Evolutionary conservation across 139 green algal species (phyloP).

Genomic region (Chlorella sp.): DNA sequence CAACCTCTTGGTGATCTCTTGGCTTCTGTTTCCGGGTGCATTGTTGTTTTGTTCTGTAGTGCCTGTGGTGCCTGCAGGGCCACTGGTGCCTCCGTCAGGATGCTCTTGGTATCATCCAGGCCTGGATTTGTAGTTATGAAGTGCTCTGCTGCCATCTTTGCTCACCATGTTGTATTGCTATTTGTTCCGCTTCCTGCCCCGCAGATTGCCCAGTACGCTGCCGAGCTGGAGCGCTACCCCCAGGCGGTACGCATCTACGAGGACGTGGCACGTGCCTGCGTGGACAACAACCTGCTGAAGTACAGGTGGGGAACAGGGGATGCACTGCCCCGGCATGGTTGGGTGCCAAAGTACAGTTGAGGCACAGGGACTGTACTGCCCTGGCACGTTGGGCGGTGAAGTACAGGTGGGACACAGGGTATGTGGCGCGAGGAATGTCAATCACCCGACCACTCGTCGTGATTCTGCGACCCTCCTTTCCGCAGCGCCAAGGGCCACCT

Average conservation of each 20-base stretch:
- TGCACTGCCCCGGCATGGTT: neutral
- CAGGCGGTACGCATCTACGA: constrained; percentile 80
- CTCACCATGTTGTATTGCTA: neutral
- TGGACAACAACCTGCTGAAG: constrained; percentile 97
- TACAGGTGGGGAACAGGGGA: constrained; percentile 56
- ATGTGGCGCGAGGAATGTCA: too few species aligned
- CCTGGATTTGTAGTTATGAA: too few species aligned
- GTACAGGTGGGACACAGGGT: neutral
- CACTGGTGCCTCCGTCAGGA: too few species aligned
- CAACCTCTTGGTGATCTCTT: too few species aligned
- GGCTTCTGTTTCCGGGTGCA: too few species aligned
- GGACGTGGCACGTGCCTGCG: constrained; percentile 64
- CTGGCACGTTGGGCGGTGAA: too few species aligned
- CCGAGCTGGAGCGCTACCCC: constrained; percentile 74
- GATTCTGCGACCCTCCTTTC: neutral
- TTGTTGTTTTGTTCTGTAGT: too few species aligned
- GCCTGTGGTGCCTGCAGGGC: too few species aligned
- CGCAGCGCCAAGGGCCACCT: constrained; percentile 90
- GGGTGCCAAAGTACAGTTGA: neutral
- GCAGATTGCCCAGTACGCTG: constrained; percentile 78
- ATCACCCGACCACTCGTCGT: neutral
- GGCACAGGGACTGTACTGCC: neutral
- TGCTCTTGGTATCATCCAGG: too few species aligned
- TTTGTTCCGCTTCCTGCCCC: neutral
- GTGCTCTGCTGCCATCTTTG: too few species aligned